Evolutionary conservation across 495 filamentous ascomycete species (phyloP).

Genomic region (Podospora australis): DNA sequence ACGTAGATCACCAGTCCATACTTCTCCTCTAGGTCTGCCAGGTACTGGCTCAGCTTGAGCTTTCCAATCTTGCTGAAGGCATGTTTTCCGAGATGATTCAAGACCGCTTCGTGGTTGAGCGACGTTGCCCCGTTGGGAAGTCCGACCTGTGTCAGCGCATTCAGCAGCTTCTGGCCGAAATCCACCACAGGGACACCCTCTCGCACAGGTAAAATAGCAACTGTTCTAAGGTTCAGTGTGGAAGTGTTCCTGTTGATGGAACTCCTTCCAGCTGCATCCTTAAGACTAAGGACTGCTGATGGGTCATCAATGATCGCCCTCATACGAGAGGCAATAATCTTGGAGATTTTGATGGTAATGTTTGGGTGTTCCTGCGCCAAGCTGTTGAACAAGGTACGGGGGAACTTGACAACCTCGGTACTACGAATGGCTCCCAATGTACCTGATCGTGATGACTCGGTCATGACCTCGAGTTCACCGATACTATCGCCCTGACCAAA

Average conservation of each 20-base stretch:
- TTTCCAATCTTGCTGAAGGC: slow-evolving; percentile 98
- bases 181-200: slow-evolving; percentile 90
- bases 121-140: slow-evolving; percentile 84
- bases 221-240: slow-evolving; percentile 85
- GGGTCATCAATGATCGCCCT: slow-evolving; percentile 77
- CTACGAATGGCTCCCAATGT: slow-evolving; percentile 94
- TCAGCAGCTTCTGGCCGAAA: slow-evolving; percentile 84
- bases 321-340: slow-evolving; percentile 96
- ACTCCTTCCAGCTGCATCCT: slow-evolving; percentile 48
- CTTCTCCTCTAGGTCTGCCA: slow-evolving; percentile 95
- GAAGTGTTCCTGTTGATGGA: slow-evolving; percentile 66
- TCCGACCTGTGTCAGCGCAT: slow-evolving; percentile 81
- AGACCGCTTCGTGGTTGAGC: slow-evolving; percentile 84
- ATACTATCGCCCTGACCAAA: slow-evolving; percentile 97
- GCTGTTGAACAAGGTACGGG: slow-evolving; percentile 94
- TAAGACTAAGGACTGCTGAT: slow-evolving; percentile 29
- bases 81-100: slow-evolving; percentile 90
- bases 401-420: slow-evolving; percentile 93
- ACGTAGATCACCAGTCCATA: slow-evolving; percentile 94
- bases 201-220: slow-evolving; percentile 85
- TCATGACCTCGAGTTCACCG: slow-evolving; percentile 94
- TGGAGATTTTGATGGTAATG: slow-evolving; percentile 98
- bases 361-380: slow-evolving; percentile 93
- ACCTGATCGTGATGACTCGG: slow-evolving; percentile 79
- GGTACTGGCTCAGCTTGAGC: slow-evolving; percentile 88